A percentile compares a stretch with the other conserved stretches of the same genome.
phyloP scores from a whole-genome alignment of 192 early-diverging fungal genomes.

The Entomortierella parvispora region DNA sequence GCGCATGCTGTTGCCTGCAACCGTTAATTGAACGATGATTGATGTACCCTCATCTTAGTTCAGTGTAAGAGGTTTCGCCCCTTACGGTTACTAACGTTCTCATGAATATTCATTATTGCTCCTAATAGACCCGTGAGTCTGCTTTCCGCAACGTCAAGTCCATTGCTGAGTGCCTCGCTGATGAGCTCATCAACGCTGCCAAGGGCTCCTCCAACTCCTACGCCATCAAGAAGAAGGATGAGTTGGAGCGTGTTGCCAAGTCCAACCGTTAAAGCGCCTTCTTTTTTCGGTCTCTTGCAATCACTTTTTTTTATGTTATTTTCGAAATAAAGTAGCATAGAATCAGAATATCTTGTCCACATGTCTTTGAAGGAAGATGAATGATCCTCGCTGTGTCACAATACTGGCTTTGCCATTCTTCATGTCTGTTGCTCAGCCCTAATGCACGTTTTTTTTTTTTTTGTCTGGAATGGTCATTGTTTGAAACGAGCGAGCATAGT shows the following conservation, averaged over 20 bases:
- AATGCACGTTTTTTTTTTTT: no score
- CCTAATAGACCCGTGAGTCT: constrained; percentile 87
- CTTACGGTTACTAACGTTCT: constrained; percentile 50
- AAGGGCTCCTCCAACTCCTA: constrained; percentile 99
- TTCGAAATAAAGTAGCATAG: not conserved
- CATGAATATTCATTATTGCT: not conserved
- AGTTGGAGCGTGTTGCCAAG: constrained; percentile 87
- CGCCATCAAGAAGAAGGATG: constrained; percentile 99
- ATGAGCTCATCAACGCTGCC: constrained; percentile 99
- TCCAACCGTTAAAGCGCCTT: constrained; percentile 58
- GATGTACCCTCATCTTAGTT: constrained; percentile 6
- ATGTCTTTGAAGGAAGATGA: no score
- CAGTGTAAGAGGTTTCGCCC: constrained; percentile 57
- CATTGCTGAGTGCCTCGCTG: constrained; percentile 99
- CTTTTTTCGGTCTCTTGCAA: not conserved
- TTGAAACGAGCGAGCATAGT: no score
- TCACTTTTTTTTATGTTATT: constrained; percentile 1
- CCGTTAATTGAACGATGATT: not conserved
- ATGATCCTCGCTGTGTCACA: no score
- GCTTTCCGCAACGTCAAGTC: constrained; percentile 99
- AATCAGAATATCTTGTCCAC: no score
- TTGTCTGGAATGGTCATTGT: no score
- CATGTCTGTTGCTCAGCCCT: no score
- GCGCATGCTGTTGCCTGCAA: not conserved
- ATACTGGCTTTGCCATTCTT: no score